These are phyloP conservation scores for Ceriops tagal DNA, from an alignment of 345 rosid species.

Conservation along the genomic window DNA sequence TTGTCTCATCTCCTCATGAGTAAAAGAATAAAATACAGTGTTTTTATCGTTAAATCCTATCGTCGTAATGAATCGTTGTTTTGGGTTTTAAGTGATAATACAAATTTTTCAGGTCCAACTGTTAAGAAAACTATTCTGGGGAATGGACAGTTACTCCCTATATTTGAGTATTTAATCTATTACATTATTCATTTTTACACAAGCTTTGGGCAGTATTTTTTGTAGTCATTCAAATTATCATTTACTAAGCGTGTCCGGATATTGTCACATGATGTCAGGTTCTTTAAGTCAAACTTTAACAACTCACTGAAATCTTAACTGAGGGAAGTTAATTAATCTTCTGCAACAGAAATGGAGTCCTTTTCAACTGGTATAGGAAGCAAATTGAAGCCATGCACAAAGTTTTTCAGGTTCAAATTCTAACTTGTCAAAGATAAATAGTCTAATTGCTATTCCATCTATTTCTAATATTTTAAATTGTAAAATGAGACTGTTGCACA, in stretches of 20 bases:
- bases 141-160: background rate
- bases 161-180: background rate
- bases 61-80: too few relatives aligned
- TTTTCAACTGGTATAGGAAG: slow-evolving; percentile 82
- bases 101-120: too few relatives aligned
- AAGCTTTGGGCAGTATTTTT: background rate
- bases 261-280: slow-evolving; percentile 18
- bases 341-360: slow-evolving; percentile 80
- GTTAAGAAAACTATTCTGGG: too few relatives aligned
- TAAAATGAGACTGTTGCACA: slow-evolving; percentile 23
- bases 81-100: too few relatives aligned
- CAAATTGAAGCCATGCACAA: slow-evolving; percentile 97
- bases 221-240: background rate
- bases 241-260: slow-evolving; percentile 9
- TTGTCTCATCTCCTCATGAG: too few relatives aligned
- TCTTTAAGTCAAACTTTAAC: slow-evolving; percentile 30
- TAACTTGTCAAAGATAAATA: slow-evolving; percentile 56
- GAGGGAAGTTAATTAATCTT: slow-evolving; percentile 63
- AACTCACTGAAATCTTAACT: slow-evolving; percentile 48
- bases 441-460: slow-evolving; percentile 43
- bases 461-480: slow-evolving; percentile 30
- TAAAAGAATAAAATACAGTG: too few relatives aligned
- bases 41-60: too few relatives aligned
- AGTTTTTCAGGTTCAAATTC: slow-evolving; percentile 94
- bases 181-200: background rate